Evolutionary conservation across 495 filamentous ascomycete genomes (phyloP), one percentile per base, ranked within the genome.

Genomic region (Penicillium lividum): DNA sequence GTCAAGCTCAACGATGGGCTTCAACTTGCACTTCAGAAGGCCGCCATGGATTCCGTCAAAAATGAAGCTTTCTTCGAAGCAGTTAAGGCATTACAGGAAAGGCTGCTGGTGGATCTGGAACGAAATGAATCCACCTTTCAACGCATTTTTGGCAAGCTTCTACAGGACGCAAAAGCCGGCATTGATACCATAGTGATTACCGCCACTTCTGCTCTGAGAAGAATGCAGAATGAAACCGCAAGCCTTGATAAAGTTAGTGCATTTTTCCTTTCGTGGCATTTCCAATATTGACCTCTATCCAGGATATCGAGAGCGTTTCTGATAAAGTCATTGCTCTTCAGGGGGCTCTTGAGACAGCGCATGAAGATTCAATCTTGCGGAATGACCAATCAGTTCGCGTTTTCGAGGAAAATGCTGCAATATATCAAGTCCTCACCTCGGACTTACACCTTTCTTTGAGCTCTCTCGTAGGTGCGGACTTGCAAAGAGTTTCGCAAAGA

Each of bases 1-100:
- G 48, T 68, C 2, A 75, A 77, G 33, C 63, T 81, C n/a, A 72
- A 72, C 31, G 46, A 68, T n/a, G 77, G 75, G 0, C 68, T 84
- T 5, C 65, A 71, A 8, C 65, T 71, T 51, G 71, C 77, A 27
- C 51, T 82, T 5, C 54, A 62, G 11, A 64, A 70, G 38, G 72
- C 75, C 15, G 68, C 65, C 49, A 55, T 69, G 13, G 69, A 72
- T 18, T 61, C 75, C 45, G 33, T 52, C 3, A 59, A 68, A 27
- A 72, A 81, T 18, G 62, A 65, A 50, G 61, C 59, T 7, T 84
- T 83, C 53, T 44, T 69, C 16, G 53, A 72, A 31, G 59, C 66
- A 10, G 66, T 72, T 5, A 59, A 73, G 8, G 34, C 22, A 1
- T 65, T 82, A 44, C 73, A 73, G 46, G 44, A 53, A 6, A 72